Conservation (phyloP, 2,329 filamentous ascomycete species). For the Microthyrium microscopicum region DNA sequence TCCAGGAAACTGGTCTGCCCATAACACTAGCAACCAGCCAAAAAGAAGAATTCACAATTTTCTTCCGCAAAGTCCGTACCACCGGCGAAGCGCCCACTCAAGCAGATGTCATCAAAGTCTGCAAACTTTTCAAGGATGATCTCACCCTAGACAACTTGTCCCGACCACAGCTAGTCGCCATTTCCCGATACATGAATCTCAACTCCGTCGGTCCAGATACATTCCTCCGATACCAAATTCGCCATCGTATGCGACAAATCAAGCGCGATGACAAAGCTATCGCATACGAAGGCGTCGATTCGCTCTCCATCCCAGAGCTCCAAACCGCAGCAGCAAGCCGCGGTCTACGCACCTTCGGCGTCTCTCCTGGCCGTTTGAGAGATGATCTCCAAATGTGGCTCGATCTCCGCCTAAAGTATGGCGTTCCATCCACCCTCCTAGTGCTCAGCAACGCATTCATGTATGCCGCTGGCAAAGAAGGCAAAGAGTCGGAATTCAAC, state of each 20-base stretch:
- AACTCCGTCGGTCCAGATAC: conserved; percentile 94
- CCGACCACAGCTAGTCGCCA: conserved; percentile 84
- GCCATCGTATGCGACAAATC: conserved; percentile 97
- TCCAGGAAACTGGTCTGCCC: conserved; percentile 86
- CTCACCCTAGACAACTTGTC: conserved; percentile 93
- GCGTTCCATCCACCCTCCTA: conserved; percentile 88
- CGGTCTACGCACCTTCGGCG: conserved; percentile 80
- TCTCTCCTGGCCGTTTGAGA: conserved; percentile 73
- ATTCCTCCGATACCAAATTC: conserved; percentile 93
- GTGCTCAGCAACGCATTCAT: conserved; percentile 96
- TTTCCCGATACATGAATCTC: conserved; percentile 97
- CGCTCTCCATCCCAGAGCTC: conserved; percentile 79
- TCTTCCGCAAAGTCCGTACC: conserved; percentile 87
- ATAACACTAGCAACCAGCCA: conserved; percentile 70
- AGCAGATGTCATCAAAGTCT: conserved; percentile 93
- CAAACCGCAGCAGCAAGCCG: conserved; percentile 85
- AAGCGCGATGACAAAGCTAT: conserved; percentile 96
- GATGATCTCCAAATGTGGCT: conserved; percentile 90
- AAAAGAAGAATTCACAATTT: conserved; percentile 85
- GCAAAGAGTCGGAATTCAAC: conserved; percentile 66
- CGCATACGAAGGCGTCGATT: conserved; percentile 82
- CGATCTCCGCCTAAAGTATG: conserved; percentile 79
- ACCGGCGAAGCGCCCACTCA: conserved; percentile 80
- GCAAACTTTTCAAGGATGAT: conserved; percentile 98
- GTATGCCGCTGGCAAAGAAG: conserved; percentile 57